phyloP scores from a whole-genome alignment of 306 rosid genomes.

The Rosa chinensis region DNA sequence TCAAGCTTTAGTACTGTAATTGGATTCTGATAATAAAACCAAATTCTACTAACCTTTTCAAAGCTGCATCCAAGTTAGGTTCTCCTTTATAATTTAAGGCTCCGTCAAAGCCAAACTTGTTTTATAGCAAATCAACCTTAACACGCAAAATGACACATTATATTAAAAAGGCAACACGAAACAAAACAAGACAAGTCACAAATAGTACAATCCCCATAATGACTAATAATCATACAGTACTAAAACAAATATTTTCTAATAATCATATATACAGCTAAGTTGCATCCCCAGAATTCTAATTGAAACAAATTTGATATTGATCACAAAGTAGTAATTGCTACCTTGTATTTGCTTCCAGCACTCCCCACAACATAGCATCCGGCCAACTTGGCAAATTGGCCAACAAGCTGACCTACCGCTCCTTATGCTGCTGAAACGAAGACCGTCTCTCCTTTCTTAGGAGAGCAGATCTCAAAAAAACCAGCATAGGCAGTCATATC shows the following conservation, averaged over 20 bases:
- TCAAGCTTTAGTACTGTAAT: no score
- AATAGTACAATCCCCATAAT: background rate
- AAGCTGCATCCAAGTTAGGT: no score
- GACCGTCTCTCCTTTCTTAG: conserved; percentile 53
- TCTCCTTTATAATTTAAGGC: no score
- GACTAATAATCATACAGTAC: background rate
- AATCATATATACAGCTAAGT: background rate
- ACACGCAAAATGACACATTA: background rate
- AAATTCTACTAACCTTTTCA: no score
- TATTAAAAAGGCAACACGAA: background rate
- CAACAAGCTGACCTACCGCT: conserved; percentile 43
- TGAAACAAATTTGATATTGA: background rate
- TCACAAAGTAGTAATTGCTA: background rate
- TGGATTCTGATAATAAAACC: no score
- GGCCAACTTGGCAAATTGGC: conserved; percentile 37
- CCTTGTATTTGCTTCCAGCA: conserved; percentile 53
- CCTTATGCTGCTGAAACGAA: conserved; percentile 39
- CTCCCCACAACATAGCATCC: conserved; percentile 65
- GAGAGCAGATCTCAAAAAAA: conserved; percentile 37
- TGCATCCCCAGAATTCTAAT: background rate
- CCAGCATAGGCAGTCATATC: conserved; percentile 46
- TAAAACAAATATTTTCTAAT: background rate
- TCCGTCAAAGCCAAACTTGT: no score
- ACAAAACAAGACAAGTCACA: background rate
- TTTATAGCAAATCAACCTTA: background rate